Percentiles rank a stretch among this genome's conserved stretches.
Evolutionary conservation across 2,329 filamentous ascomycete genomes (phyloP).

Genomic region (Cladosporium sp.): DNA sequence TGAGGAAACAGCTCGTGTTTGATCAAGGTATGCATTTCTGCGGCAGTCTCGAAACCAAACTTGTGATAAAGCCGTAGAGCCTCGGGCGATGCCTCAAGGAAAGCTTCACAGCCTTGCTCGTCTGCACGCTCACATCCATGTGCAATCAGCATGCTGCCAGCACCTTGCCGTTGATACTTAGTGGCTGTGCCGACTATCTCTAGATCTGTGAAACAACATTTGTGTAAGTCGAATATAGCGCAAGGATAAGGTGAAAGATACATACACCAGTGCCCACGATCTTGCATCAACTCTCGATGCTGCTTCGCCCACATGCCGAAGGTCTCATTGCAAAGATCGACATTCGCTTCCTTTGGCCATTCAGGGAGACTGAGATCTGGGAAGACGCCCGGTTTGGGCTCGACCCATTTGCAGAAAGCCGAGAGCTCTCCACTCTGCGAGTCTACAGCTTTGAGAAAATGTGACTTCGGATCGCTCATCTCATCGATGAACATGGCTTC

Average conservation of each 20-base stretch:
- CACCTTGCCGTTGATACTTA: conserved; percentile 36
- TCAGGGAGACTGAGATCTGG: conserved; percentile 19
- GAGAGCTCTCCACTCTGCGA: conserved; percentile 16
- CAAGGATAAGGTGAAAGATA: background rate
- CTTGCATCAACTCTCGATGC: conserved; percentile 24
- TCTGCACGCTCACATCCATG: conserved; percentile 38
- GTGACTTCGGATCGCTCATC: conserved; percentile 19
- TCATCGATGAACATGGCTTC: conserved; percentile 23
- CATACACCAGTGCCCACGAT: conserved; percentile 27
- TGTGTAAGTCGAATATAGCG: background rate
- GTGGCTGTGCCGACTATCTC: conserved; percentile 34
- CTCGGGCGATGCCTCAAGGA: conserved; percentile 35
- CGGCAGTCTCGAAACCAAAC: conserved; percentile 30
- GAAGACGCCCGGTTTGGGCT: conserved; percentile 18
- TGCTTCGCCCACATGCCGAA: conserved; percentile 25
- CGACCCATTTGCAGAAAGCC: conserved; percentile 25
- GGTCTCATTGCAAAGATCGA: conserved; percentile 22
- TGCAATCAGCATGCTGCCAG: conserved; percentile 33
- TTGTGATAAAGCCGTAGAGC: conserved; percentile 36
- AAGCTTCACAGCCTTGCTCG: conserved; percentile 30
- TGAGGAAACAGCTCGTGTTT: conserved; percentile 19
- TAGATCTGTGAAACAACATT: conserved; percentile 20
- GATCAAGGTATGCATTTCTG: conserved; percentile 23
- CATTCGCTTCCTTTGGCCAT: conserved; percentile 26
- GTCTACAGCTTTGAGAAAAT: conserved; percentile 25